These are phyloP conservation scores for Xylaria sp. DNA, from an alignment of 2,329 filamentous ascomycete genomes.

Conservation along the genomic window DNA sequence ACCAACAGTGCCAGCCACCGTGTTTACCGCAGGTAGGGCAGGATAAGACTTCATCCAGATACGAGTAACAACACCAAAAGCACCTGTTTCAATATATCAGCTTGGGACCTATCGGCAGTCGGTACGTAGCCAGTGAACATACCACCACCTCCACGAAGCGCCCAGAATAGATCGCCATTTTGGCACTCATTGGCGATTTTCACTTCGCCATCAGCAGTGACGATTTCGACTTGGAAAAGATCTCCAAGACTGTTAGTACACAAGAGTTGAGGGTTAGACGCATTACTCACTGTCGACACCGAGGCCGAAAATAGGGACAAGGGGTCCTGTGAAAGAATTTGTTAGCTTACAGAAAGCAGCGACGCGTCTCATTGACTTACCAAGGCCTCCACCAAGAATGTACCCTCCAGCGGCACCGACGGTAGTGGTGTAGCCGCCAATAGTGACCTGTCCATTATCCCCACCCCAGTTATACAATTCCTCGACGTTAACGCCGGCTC, in stretches of 20 bases:
- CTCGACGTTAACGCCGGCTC: not conserved
- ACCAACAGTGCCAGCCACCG: not conserved
- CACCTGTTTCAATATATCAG: not conserved
- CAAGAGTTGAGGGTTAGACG: not conserved
- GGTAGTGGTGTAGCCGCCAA: not conserved
- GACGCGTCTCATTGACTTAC: not conserved
- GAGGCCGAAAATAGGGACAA: not conserved
- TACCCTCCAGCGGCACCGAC: not conserved
- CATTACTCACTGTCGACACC: not conserved
- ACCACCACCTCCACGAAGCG: not conserved
- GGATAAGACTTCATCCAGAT: not conserved
- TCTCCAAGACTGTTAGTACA: not conserved
- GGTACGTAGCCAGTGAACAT: not conserved
- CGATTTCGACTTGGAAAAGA: not conserved
- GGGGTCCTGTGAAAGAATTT: not conserved
- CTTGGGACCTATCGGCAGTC: not conserved
- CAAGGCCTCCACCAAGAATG: not conserved
- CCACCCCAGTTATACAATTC: not conserved
- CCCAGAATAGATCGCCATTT: not conserved
- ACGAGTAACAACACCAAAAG: not conserved
- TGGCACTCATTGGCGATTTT: not conserved
- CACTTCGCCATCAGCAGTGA: not conserved
- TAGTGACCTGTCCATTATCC: not conserved
- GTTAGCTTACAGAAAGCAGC: not conserved
- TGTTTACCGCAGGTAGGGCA: not conserved